A percentile compares a stretch with the other conserved stretches of the same genome.
Conservation (phyloP, 768 basidiomycete species). For the Pleurotus eryngii region DNA sequence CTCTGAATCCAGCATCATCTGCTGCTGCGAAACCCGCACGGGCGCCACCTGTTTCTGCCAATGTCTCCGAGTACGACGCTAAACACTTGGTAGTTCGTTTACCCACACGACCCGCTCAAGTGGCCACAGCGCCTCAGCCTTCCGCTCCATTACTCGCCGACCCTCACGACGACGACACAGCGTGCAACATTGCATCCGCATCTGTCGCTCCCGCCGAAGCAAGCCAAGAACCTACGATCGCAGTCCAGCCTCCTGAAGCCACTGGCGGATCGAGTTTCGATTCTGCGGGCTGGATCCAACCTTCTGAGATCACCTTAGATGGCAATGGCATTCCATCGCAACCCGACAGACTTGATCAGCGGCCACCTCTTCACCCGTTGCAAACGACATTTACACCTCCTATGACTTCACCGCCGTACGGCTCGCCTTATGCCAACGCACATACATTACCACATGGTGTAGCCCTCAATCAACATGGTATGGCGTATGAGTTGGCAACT, state of each 20-base stretch:
- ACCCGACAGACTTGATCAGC: constrained; percentile 19
- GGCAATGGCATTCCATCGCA: neutral
- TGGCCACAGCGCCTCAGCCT: neutral
- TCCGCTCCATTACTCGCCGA: neutral
- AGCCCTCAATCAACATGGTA: constrained; percentile 68
- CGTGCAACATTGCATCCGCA: neutral
- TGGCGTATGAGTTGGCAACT: constrained; percentile 80
- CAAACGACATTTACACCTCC: constrained; percentile 43
- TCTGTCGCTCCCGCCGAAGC: neutral
- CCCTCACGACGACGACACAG: neutral
- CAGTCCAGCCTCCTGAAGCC: neutral
- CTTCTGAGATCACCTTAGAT: neutral
- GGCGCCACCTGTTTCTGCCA: constrained; percentile 17
- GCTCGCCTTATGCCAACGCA: constrained; percentile 65
- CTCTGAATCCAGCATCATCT: constrained; percentile 17
- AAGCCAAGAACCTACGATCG: neutral
- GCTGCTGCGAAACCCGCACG: constrained; percentile 11
- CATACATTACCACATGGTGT: constrained; percentile 70
- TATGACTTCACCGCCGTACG: constrained; percentile 55
- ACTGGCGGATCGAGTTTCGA: neutral
- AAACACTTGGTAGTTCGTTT: constrained; percentile 52
- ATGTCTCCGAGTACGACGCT: constrained; percentile 39
- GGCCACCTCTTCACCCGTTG: constrained; percentile 35
- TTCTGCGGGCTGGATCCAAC: neutral
- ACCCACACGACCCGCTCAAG: constrained; percentile 28